These are phyloP conservation scores for Solanum stenotomum DNA, from an alignment of 257 asterid species.

Conservation along the genomic window DNA sequence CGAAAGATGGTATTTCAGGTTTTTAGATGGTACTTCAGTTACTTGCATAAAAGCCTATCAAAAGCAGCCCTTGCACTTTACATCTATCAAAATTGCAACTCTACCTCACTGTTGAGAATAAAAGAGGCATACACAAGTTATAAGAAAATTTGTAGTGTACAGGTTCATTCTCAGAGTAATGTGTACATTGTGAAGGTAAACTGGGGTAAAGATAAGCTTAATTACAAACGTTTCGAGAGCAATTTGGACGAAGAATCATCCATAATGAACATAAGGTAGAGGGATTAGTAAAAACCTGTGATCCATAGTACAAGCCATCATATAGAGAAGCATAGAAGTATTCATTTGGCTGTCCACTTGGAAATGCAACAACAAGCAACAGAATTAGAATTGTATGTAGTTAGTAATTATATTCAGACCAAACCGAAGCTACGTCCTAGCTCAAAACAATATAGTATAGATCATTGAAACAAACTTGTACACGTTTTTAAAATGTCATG, in stretches of 20 bases:
- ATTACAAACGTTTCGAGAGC: not conserved
- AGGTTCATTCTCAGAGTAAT: not conserved
- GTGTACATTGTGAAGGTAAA: not conserved
- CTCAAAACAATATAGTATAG: not conserved
- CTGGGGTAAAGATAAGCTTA: not conserved
- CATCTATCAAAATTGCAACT: not conserved
- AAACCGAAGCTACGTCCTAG: not conserved
- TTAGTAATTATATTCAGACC: not conserved
- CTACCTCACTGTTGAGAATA: not conserved
- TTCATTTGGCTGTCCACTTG: constrained; percentile 50
- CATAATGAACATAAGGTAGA: not conserved
- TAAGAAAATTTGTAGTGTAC: not conserved
- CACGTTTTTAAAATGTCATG: not conserved
- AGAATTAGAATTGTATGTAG: not conserved
- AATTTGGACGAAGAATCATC: not conserved
- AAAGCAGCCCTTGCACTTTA: not conserved
- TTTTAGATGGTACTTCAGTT: not conserved
- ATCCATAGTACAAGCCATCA: constrained; percentile 82
- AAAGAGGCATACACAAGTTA: not conserved
- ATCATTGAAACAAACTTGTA: not conserved
- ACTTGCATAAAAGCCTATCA: not conserved
- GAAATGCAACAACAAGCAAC: constrained; percentile 62
- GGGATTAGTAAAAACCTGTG: constrained; percentile 42
- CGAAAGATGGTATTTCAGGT: not conserved
- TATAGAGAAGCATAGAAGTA: constrained; percentile 77